Base-by-base conservation (phyloP, 768 basidiomycete genomes). In the Boletus edulis region DNA sequence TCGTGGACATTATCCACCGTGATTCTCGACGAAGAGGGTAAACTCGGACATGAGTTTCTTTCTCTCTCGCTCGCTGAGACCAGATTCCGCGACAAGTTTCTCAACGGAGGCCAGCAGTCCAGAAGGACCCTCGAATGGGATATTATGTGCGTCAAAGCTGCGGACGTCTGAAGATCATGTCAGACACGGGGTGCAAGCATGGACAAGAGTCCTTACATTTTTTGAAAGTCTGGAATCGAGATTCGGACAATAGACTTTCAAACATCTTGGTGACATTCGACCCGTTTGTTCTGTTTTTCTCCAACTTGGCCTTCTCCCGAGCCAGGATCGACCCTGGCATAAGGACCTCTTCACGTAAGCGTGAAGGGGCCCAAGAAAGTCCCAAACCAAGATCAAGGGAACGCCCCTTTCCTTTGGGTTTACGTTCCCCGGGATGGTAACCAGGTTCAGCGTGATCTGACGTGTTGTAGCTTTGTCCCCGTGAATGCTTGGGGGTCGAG, bases 361-460 rank as follows among this genome's bases (percentile, higher is more conserved):
- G 84, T 34, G 79, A 77, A 20, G 88, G 85, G 4, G 87, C 88
- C 88, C 88, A 89, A 14, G 85, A 73, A 41, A 90, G 74, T 6
- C 85, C 86, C 15, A 89, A 67, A 3, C 83, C 83, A 10, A 89
- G 78, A 67, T 89, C 88, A 37, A 90, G 69, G 24, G 87, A 89
- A 24, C 86, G 84, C 2, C 87, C 86, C 64, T 85, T 87, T 7
- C 75, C 72, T 29, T 78, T 70, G 29, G 69, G 49, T 58, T 64
- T 59, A 8, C 54, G 62, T 58, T 58, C 67, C 50, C 40, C 29
- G 13, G 39, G 42, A 17, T 49, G 49, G 58, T 58, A 14, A 53
- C 48, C 27, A 50, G 56, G 35, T 34, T 56, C 57, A 29, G 38
- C 51, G 62, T 59, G 67, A 41, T 70, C 66, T 14, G 54, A n/a